Base-by-base conservation (phyloP, 345 rosid genomes). In the Moricandia moricandioides region DNA sequence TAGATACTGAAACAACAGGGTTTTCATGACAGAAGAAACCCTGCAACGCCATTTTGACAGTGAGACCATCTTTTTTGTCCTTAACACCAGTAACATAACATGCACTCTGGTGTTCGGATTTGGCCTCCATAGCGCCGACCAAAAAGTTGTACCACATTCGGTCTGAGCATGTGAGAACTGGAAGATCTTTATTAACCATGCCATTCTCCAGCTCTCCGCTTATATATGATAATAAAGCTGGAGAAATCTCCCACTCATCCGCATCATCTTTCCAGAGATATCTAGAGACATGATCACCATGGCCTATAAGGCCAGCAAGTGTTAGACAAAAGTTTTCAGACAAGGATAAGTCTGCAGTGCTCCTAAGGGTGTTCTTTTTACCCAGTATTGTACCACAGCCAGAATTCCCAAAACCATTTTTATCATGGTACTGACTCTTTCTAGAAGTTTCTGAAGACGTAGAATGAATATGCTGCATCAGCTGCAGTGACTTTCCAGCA, bases 401-500 rank as follows among this genome's bases (percentile, higher is more conserved):
- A 24, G 77, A 81, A 66, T 75, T 72, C 74, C 71, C 76, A n/a
- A 39, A 68, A 76, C 65, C 82, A 83, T 79, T 82, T 78, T 51
- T 47, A 7, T 54, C 78, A 61, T 56, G 49, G 67, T 62, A 78
- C 71, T 35, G 78, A 67, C 67, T 78, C 73, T 76, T 82, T 52
- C 74, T 66, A 76, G 82, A 73, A 76, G 55, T 61, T 69, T 58
- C 76, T 11, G 80, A 75, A 57, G 71, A 80, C 66, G 85, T 73
- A 62, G 80, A 65, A 72, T 87, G 86, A 76, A 87, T 78, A 79
- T 90, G 98, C 54, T 83, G 85, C 63, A 91, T 88, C 82, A 96
- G 86, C 83, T 92, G 98, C 84, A 91, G 83, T 24, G 99, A 96
- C 84, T 96, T 96, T 75, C 99, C 99, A 27, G 96, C 99, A 73